Conservation (phyloP, 352 stramenopile genomes). For the Aphanomyces stellatus region DNA sequence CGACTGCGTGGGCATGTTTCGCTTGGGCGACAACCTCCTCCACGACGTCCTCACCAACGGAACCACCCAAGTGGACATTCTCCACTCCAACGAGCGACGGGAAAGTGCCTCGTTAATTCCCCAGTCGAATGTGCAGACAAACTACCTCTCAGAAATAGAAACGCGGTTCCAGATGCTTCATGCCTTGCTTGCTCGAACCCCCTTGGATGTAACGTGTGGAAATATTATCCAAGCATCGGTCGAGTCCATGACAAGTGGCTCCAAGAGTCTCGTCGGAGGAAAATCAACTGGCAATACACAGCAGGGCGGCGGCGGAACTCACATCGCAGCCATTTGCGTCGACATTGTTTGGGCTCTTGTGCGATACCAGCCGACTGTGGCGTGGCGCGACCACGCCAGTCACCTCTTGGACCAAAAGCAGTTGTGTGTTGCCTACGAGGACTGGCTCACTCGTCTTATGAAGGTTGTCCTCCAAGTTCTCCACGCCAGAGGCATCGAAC, state of each 20-base stretch:
- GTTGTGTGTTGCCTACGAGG: not conserved
- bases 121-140: too few relatives aligned
- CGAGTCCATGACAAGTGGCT: too few relatives aligned
- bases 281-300: too few relatives aligned
- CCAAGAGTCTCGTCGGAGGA: too few relatives aligned
- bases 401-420: not conserved
- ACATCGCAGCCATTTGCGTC: not conserved
- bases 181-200: not conserved
- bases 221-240: too few relatives aligned
- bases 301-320: too few relatives aligned
- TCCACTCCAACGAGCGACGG: not conserved
- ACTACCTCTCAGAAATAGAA: not conserved
- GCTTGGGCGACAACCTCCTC: not conserved
- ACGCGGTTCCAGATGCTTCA: not conserved
- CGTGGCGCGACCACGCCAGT: not conserved
- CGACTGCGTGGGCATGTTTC: conserved; percentile 13
- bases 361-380: not conserved
- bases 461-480: too few relatives aligned
- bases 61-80: not conserved
- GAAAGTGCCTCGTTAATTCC: too few relatives aligned
- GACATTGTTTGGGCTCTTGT: not conserved
- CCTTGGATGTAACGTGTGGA: too few relatives aligned
- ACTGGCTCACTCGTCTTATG: not conserved
- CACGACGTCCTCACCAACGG: not conserved
- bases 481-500: too few relatives aligned